Conservation (phyloP, 2,329 filamentous ascomycete species). For the Paecilomyces variotii region DNA sequence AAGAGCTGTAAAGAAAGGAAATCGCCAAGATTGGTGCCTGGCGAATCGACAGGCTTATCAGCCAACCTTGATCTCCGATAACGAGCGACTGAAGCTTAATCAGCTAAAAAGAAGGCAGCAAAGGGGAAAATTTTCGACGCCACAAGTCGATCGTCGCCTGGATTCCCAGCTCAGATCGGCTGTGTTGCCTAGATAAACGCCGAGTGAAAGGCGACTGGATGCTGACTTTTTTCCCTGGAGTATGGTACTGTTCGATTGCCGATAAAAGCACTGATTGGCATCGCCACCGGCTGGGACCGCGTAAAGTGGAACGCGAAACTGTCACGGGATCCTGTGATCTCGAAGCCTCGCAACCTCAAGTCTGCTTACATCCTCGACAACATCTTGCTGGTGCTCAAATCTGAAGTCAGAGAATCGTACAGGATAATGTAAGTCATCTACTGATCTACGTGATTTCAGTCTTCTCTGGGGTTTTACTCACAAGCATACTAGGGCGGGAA, state of each 20-base stretch:
- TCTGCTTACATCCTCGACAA: neutral
- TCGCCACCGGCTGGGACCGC: conserved; percentile 12
- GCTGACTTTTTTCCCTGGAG: neutral
- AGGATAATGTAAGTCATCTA: neutral
- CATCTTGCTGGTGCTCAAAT: neutral
- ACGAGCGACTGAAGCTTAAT: neutral
- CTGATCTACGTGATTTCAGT: neutral
- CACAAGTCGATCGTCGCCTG: neutral
- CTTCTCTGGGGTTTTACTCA: neutral
- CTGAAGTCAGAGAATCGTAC: neutral
- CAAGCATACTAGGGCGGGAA: conserved; percentile 17
- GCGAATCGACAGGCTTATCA: neutral
- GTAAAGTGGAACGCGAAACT: conserved; percentile 37
- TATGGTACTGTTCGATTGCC: neutral
- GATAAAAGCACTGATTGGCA: neutral
- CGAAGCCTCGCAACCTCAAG: neutral
- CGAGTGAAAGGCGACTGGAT: neutral
- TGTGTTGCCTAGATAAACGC: neutral
- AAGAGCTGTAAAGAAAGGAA: neutral
- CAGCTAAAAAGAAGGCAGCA: neutral
- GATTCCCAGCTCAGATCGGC: neutral
- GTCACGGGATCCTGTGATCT: conserved; percentile 28
- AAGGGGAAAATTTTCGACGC: neutral
- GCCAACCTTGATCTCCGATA: neutral
- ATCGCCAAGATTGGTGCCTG: neutral